Evolutionary conservation across 1,139 yeast species (phyloP).

Genomic region (Taphrina betulina): DNA sequence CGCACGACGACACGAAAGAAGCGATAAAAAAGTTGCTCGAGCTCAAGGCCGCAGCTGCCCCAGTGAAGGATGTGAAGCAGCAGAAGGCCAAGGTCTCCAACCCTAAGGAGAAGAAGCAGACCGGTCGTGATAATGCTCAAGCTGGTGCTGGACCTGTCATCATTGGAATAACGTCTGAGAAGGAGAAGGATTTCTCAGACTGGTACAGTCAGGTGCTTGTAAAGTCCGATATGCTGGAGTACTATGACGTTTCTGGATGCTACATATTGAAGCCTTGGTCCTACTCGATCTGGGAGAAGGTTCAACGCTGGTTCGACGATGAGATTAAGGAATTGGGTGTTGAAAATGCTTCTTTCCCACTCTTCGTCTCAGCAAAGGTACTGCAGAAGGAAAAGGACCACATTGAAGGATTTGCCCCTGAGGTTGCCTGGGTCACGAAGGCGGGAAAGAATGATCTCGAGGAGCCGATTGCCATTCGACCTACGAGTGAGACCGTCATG

Average conservation of each 20-base stretch:
- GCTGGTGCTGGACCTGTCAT: conserved; percentile 62
- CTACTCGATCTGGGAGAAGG: conserved; percentile 89
- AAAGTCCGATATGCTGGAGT: conserved; percentile 95
- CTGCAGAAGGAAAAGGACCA: conserved; percentile 98
- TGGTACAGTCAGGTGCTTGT: conserved; percentile 97
- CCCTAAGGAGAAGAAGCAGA: conserved; percentile 52
- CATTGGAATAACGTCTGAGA: conserved; percentile 94
- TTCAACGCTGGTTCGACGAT: conserved; percentile 81
- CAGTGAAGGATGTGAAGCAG: conserved; percentile 33
- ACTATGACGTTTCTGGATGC: conserved; percentile 98
- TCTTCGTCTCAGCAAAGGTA: conserved; percentile 92
- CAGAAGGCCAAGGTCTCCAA: conserved; percentile 50
- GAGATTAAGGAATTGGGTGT: conserved; percentile 86
- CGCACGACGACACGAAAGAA: conserved; percentile 29
- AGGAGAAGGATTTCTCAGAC: conserved; percentile 84
- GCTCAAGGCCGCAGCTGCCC: conserved; percentile 28
- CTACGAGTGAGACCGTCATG: conserved; percentile 99
- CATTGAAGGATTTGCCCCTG: conserved; percentile 99
- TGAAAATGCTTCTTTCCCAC: conserved; percentile 93
- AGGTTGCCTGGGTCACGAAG: conserved; percentile 98
- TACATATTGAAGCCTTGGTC: conserved; percentile 97
- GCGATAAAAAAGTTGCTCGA: conserved; percentile 21
- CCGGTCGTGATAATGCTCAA: conserved; percentile 10
- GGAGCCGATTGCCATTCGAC: conserved; percentile 98
- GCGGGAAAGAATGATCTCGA: conserved; percentile 94